A percentile compares a stretch with the other conserved stretches of the same genome.
phyloP scores from a whole-genome alignment of 2,329 filamentous ascomycete genomes.

The Aspergillus terreus region DNA sequence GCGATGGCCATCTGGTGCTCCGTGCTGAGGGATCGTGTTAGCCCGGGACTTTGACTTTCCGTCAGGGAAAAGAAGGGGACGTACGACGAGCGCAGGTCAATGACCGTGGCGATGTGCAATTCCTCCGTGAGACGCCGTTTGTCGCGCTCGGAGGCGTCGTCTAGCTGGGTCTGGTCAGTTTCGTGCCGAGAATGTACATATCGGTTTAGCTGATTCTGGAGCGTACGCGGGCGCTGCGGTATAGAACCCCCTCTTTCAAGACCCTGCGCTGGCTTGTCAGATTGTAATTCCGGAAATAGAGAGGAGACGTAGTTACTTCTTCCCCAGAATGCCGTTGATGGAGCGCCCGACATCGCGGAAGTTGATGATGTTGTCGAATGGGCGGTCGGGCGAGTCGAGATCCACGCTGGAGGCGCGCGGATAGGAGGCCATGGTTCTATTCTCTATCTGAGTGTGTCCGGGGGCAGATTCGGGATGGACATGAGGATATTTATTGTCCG shows the following conservation, averaged over 20 bases:
- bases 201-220: conserved; percentile 16
- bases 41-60: not conserved
- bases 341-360: conserved; percentile 72
- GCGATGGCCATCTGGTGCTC: conserved; percentile 67
- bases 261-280: conserved; percentile 24
- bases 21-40: conserved; percentile 48
- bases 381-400: conserved; percentile 30
- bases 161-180: conserved; percentile 37
- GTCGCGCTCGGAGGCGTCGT: conserved; percentile 68
- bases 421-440: not conserved
- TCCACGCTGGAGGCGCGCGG: conserved; percentile 21
- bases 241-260: conserved; percentile 62
- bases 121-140: conserved; percentile 55
- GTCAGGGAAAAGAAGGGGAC: conserved; percentile 4
- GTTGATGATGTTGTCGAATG: conserved; percentile 63
- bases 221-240: conserved; percentile 63
- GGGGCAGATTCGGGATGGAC: too few species aligned
- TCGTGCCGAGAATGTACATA: conserved; percentile 3
- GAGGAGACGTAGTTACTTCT: conserved; percentile 43
- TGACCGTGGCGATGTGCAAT: conserved; percentile 65
- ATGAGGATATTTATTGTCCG: too few species aligned
- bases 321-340: conserved; percentile 58
- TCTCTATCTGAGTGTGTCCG: not conserved
- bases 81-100: conserved; percentile 76
- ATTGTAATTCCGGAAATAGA: too few species aligned